Evolutionary conservation across 805 yeast genomes (phyloP), one percentile per base, ranked within the genome.

Genomic region (Millerozyma miso): DNA sequence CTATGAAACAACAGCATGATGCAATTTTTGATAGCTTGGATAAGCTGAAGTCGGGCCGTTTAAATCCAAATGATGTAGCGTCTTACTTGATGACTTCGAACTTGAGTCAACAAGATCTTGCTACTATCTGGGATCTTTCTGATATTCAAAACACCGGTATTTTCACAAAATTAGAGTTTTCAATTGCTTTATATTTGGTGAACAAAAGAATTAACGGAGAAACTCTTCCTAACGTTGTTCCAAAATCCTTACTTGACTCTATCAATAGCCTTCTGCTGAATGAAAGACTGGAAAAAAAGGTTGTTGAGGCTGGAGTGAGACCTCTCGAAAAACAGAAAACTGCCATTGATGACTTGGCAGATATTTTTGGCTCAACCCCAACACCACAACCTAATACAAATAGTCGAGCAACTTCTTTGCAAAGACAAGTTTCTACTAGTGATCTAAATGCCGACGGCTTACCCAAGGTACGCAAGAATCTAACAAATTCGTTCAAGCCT

Each of bases 71-170:
- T 45, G 88, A 88, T 50, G 88, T 93, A 36, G 99, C 96, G 4
- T 83, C 85, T 5, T 88, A 90, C 59, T 78, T 93, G 53, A 81
- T 88, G 74, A 85, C 93, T 7, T 91, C 98, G 2, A 85, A 87
- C 48, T 76, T 93, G 46, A 76, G 82, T 40, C 96, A 90, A 55
- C 90, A 87, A 40, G 81, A 80, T 16, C 74, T 93, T 48, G 99
- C 98, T 1, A 68, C 80, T 18, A 81, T 91, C 35, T 93, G 99
- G 99, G 99, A 93, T 64, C 73, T 93, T 52, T 80, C 98, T 7
- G 97, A 93, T 60, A 76, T 88, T 48, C 85, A 87, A 51, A 88
- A 88, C 62, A 80, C 86, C 35, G 97, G 97, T 19, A 76, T 76
- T 34, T 88, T 93, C 57, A 75, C 87, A 38, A 80, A 77, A 54